phyloP scores from a whole-genome alignment of 208 protist species.

The Trypanosoma conorhini region DNA sequence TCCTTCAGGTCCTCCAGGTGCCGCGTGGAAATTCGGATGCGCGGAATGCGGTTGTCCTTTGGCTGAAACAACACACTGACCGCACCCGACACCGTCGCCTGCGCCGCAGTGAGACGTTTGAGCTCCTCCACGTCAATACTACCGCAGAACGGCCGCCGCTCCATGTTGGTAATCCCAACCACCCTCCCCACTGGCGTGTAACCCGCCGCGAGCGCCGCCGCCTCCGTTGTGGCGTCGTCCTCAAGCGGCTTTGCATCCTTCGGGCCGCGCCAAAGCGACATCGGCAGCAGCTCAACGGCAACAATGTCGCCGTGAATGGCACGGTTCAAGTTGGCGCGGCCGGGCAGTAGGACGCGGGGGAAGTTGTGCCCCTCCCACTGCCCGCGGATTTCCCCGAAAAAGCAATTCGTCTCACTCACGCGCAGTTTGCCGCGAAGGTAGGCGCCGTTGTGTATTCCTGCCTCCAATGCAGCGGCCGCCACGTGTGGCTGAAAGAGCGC shows the following conservation, averaged over 20 bases:
- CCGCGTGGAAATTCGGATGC: slow-evolving; percentile 83
- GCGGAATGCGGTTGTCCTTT: slow-evolving; percentile 87
- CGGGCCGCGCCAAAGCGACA: slow-evolving; percentile 32
- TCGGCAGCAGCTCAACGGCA: slow-evolving; percentile 37
- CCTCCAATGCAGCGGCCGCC: slow-evolving; percentile 40
- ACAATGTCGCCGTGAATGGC: slow-evolving; percentile 67
- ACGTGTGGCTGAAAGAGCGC: slow-evolving; percentile 65
- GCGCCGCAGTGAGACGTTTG: slow-evolving; percentile 31
- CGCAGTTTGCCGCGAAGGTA: slow-evolving; percentile 79
- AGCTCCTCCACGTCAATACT: slow-evolving; percentile 81
- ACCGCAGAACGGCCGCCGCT: slow-evolving; percentile 83
- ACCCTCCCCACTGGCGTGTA: slow-evolving; percentile 70
- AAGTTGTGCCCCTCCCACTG: slow-evolving; percentile 81
- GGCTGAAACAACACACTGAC: slow-evolving; percentile 88
- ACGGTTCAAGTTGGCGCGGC: slow-evolving; percentile 85
- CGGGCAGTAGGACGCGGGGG: slow-evolving; percentile 74
- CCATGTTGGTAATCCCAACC: slow-evolving; percentile 68
- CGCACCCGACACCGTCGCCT: slow-evolving; percentile 38
- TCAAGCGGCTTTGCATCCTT: slow-evolving; percentile 28
- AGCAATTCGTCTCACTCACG: slow-evolving; percentile 80
- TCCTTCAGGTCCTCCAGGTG: slow-evolving; percentile 80
- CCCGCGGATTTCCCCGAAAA: slow-evolving; percentile 87
- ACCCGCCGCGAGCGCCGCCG: slow-evolving; percentile 55
- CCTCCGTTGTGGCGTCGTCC: slow-evolving; percentile 35
- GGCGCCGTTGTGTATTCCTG: slow-evolving; percentile 57